Evolutionary conservation across 352 stramenopile genomes (phyloP).

Genomic region (Elongisporangium prolatum): DNA sequence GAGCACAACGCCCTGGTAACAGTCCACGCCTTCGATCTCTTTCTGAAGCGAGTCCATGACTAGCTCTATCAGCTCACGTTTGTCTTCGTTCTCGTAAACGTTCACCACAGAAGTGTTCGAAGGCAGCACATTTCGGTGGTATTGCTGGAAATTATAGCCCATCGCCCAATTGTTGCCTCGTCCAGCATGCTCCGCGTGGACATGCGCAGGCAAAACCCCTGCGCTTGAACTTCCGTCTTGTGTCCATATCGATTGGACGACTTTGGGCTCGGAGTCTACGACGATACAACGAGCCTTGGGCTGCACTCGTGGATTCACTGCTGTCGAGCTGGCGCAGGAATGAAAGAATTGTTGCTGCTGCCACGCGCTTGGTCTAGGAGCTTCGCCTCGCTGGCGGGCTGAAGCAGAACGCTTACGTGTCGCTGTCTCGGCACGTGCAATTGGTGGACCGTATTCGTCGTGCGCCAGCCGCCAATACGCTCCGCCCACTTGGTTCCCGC

Average conservation of each 20-base stretch:
- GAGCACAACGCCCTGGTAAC: slow-evolving; percentile 67
- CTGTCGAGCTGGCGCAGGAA: background rate
- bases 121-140: slow-evolving; percentile 27
- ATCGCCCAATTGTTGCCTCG: slow-evolving; percentile 90
- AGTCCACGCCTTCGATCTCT: slow-evolving; percentile 66
- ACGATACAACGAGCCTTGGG: slow-evolving; percentile 54
- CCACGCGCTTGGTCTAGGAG: background rate
- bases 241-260: slow-evolving; percentile 31
- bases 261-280: slow-evolving; percentile 79
- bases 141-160: slow-evolving; percentile 66
- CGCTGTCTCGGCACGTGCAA: slow-evolving; percentile 1
- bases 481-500: slow-evolving; percentile 72
- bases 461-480: slow-evolving; percentile 55
- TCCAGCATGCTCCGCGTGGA: slow-evolving; percentile 59
- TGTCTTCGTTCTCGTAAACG: slow-evolving; percentile 17
- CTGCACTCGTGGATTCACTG: background rate
- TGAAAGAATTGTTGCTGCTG: background rate
- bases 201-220: slow-evolving; percentile 34
- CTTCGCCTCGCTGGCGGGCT: background rate
- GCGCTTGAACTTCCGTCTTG: background rate
- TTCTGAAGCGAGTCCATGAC: slow-evolving; percentile 72
- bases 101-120: slow-evolving; percentile 4
- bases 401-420: background rate
- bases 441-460: background rate
- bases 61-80: slow-evolving; percentile 46